These are phyloP conservation scores for Spinacia oleracea DNA, from an alignment of 179 eudicot species.

Conservation along the genomic window DNA sequence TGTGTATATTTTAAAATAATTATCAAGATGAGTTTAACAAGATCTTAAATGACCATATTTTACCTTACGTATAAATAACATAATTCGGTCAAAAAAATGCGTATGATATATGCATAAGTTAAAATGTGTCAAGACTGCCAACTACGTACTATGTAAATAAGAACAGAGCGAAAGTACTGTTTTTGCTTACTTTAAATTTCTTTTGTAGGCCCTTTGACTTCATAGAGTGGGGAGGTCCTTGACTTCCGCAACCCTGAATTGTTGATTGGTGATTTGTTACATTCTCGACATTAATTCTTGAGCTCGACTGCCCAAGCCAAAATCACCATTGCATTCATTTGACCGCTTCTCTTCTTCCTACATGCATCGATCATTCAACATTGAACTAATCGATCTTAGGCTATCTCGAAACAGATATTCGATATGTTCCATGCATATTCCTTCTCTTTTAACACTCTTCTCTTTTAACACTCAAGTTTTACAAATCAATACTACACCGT, in stretches of 20 bases:
- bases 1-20: no score
- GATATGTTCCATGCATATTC: neutral
- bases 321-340: conserved; percentile 3
- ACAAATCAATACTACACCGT: neutral
- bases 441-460: neutral
- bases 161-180: no score
- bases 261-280: neutral
- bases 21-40: no score
- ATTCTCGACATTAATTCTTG: conserved; percentile 15
- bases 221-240: conserved; percentile 1
- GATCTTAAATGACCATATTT: no score
- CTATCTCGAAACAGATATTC: neutral
- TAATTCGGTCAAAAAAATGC: no score
- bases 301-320: conserved; percentile 10
- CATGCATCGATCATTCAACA: neutral
- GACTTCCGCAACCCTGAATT: neutral
- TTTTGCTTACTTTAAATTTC: neutral
- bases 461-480: neutral
- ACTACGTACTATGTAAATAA: no score
- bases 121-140: no score
- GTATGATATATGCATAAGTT: no score
- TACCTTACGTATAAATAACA: no score
- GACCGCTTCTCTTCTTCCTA: neutral
- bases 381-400: neutral
- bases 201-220: neutral